Conservation (phyloP, 352 stramenopile species). For the Globisporangium nunn region DNA sequence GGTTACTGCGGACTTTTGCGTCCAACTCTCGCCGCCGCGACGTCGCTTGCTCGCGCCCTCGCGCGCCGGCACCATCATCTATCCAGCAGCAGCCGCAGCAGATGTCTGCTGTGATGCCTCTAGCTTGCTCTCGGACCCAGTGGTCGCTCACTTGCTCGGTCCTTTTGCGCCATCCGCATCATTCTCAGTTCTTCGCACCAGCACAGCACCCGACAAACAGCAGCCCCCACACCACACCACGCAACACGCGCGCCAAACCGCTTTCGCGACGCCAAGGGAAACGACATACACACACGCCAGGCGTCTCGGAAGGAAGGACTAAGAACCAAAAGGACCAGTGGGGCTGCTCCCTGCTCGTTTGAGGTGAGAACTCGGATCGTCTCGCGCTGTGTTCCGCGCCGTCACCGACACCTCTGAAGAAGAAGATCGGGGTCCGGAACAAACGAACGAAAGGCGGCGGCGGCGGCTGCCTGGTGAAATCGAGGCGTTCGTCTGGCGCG, state of each 20-base stretch:
- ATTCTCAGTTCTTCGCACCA: neutral
- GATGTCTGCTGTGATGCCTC: too few relatives aligned
- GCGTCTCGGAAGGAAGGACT: neutral
- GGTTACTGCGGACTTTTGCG: neutral
- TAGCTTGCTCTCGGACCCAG: too few relatives aligned
- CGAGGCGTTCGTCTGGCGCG: slow-evolving; percentile 11
- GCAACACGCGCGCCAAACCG: neutral
- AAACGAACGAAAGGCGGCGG: neutral
- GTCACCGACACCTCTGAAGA: neutral
- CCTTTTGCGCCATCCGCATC: too few relatives aligned
- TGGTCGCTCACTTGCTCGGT: neutral
- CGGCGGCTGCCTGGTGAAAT: slow-evolving; percentile 3
- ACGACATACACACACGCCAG: neutral
- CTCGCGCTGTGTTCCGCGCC: neutral
- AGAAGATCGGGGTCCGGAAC: neutral
- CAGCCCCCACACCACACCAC: neutral
- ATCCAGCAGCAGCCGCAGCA: too few relatives aligned
- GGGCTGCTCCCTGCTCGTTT: neutral
- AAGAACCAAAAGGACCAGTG: neutral
- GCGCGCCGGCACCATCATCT: neutral
- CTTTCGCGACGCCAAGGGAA: neutral
- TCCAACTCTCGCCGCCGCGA: neutral
- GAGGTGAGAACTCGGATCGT: neutral
- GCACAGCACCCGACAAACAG: neutral
- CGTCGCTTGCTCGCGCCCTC: neutral